Evolutionary conservation across 179 eudicot genomes (phyloP).

Genomic region (Gypsophila paniculata): DNA sequence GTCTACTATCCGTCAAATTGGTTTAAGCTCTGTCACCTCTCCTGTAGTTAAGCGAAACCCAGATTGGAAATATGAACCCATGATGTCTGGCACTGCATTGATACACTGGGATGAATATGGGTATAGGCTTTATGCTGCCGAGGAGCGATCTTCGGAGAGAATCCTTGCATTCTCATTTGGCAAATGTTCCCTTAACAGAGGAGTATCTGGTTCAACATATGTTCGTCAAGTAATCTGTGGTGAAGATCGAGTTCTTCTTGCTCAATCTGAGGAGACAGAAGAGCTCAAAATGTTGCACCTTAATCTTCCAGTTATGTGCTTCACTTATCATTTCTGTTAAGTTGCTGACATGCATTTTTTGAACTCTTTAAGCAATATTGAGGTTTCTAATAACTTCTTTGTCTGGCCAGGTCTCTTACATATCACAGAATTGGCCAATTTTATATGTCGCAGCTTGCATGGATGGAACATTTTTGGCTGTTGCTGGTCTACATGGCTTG

Average conservation of each 20-base stretch:
- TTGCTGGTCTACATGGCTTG: conserved; percentile 95
- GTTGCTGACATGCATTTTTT: not conserved
- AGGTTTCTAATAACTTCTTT: conserved; percentile 27
- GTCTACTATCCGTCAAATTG: conserved; percentile 95
- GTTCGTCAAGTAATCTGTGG: conserved; percentile 89
- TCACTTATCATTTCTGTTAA: conserved; percentile 16
- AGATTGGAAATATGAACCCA: conserved; percentile 77
- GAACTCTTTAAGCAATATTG: conserved; percentile 11
- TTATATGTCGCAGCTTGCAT: conserved; percentile 84
- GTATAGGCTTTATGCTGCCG: conserved; percentile 83
- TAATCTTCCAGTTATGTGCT: conserved; percentile 88
- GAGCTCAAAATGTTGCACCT: conserved; percentile 94
- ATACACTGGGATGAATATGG: conserved; percentile 99
- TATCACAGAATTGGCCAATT: conserved; percentile 94
- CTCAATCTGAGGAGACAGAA: conserved; percentile 90
- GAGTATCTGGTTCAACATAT: conserved; percentile 80
- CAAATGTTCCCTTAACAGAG: conserved; percentile 89
- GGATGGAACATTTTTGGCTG: conserved; percentile 93
- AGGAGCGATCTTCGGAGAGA: conserved; percentile 78
- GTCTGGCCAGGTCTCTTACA: conserved; percentile 77
- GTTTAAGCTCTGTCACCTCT: conserved; percentile 74
- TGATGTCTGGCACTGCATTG: conserved; percentile 79
- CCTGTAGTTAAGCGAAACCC: conserved; percentile 69
- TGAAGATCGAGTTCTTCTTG: conserved; percentile 91
- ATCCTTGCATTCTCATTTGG: conserved; percentile 83